Conservation (phyloP, 345 rosid species). For the Odontarrhena argentea region DNA sequence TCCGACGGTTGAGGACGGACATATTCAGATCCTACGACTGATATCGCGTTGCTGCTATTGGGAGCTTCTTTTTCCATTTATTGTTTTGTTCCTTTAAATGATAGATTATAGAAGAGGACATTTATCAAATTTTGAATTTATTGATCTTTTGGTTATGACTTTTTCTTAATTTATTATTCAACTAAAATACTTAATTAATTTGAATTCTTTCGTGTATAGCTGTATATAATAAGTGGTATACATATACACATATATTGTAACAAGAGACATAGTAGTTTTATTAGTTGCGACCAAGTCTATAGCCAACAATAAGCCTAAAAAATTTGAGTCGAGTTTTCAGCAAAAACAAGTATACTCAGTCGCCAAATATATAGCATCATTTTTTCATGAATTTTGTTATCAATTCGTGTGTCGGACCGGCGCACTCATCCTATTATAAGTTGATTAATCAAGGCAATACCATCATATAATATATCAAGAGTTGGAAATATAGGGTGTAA, state of each 20-base stretch:
- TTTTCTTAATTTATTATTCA: constrained; percentile 21
- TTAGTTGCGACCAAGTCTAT: constrained; percentile 5
- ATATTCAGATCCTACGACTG: constrained; percentile 40
- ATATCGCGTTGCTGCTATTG: constrained; percentile 13
- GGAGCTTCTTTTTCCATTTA: constrained; percentile 33
- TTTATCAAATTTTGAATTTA: constrained; percentile 14
- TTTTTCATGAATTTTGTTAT: no score
- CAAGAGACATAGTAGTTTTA: not conserved
- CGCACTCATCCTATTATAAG: no score
- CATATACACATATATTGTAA: not conserved
- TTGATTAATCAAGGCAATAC: no score
- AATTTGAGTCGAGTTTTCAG: no score
- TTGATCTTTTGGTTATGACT: constrained; percentile 26
- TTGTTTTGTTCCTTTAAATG: constrained; percentile 12
- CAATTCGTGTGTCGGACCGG: no score
- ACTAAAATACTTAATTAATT: constrained; percentile 2
- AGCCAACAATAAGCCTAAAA: no score
- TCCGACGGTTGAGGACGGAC: constrained; percentile 39
- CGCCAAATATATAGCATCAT: no score
- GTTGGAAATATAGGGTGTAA: no score
- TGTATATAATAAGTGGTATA: not conserved
- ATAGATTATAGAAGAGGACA: constrained; percentile 9
- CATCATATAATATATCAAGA: no score
- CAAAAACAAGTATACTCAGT: no score
- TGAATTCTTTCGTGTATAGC: not conserved